Conservation (phyloP, 371 early-diverging fungal genomes). For the Globomyces sp. region DNA sequence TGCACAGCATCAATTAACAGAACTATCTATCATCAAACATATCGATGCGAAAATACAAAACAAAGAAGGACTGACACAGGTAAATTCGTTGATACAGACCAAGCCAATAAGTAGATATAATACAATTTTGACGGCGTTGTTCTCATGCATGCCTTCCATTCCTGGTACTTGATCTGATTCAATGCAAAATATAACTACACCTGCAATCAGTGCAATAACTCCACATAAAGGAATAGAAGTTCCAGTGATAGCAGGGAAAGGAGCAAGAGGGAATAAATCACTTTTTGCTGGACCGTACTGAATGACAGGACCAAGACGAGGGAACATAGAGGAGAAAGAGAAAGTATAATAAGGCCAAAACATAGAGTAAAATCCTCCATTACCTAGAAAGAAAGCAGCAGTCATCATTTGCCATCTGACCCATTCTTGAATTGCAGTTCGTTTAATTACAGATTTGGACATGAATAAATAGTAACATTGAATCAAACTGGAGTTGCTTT, state of each 20-base stretch:
- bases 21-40: neutral
- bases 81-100: slow-evolving; percentile 1
- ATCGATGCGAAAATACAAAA: neutral
- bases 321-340: neutral
- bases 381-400: neutral
- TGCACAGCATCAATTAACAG: too few relatives aligned
- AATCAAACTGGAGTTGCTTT: too few relatives aligned
- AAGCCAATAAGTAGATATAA: neutral
- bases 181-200: neutral
- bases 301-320: neutral
- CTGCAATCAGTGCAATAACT: slow-evolving; percentile 4
- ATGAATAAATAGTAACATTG: too few relatives aligned
- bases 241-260: neutral
- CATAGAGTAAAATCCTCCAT: slow-evolving; percentile 8
- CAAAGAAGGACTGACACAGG: neutral
- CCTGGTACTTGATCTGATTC: slow-evolving; percentile 3
- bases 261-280: slow-evolving; percentile 6
- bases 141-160: neutral
- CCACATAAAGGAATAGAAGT: neutral
- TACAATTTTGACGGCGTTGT: neutral
- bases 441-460: neutral
- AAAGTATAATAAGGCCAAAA: neutral
- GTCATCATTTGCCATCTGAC: slow-evolving; percentile 12
- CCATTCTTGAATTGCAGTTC: slow-evolving; percentile 16
- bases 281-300: slow-evolving; percentile 4